These are phyloP conservation scores for Penicillium paxilli DNA, from an alignment of 495 filamentous ascomycete genomes.

Conservation along the genomic window DNA sequence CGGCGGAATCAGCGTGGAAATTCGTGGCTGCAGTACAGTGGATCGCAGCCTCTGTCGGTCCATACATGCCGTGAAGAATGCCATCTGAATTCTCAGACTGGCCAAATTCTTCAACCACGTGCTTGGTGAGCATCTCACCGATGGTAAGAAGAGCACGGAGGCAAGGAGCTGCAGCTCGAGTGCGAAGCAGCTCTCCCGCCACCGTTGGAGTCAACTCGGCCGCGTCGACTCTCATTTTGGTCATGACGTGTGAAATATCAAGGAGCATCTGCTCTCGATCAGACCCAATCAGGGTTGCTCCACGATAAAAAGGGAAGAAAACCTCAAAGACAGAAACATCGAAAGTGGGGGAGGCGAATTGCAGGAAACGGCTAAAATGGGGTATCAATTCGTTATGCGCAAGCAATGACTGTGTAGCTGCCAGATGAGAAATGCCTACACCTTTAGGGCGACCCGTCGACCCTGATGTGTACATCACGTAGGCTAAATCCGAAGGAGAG, in stretches of 20 bases:
- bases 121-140: conserved; percentile 79
- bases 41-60: conserved; percentile 81
- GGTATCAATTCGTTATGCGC: conserved; percentile 77
- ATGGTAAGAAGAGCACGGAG: conserved; percentile 73
- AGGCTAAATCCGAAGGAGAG: conserved; percentile 58
- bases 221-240: conserved; percentile 66
- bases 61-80: conserved; percentile 83
- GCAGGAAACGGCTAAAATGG: conserved; percentile 70
- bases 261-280: conserved; percentile 63
- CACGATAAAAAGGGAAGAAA: conserved; percentile 76
- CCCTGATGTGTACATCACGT: conserved; percentile 90
- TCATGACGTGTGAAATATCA: conserved; percentile 66
- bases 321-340: conserved; percentile 89
- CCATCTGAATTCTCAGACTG: conserved; percentile 28
- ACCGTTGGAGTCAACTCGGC: conserved; percentile 85
- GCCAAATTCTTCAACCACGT: conserved; percentile 73
- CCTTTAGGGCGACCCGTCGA: conserved; percentile 90
- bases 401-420: conserved; percentile 72
- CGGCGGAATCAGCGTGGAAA: conserved; percentile 46
- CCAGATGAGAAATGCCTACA: conserved; percentile 72
- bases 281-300: conserved; percentile 68
- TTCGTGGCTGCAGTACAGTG: conserved; percentile 63
- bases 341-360: conserved; percentile 85
- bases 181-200: conserved; percentile 63
- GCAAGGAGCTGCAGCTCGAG: conserved; percentile 57